Evolutionary conservation across 768 basidiomycete species (phyloP), one percentile per base, ranked within the genome.

Genomic region (Cyathus striatus): DNA sequence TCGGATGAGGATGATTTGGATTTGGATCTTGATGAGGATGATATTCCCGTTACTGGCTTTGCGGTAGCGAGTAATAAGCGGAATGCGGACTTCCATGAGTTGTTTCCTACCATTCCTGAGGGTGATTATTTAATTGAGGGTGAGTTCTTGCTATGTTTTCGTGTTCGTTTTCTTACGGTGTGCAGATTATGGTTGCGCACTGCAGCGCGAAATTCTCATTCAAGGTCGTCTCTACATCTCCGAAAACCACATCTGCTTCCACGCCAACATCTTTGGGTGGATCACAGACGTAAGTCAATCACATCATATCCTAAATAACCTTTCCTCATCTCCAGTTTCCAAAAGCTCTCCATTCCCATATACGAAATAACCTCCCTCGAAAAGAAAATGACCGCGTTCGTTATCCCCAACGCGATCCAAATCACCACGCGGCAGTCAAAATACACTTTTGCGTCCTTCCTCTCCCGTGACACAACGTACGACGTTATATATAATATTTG

Each of bases 221-320:
- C 96, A 98, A 72, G 96, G 96, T 4, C 75, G 96, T 9, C 60
- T 99, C 44, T 97, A 97, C 64, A 90, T 98, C 18, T 98, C 96
- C 5, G 95, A 99, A 65, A 97, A 98, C 64, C 94, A 97, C 58
- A 78, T 97, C n/a, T 98, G 92, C 68, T 99, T 98, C 72, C 90
- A 99, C 54, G 95, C 96, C 33, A 98, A 98, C 58, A 97, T 98
- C 34, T 95, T 98, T 63, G 95, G 96, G 33, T 98, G 95, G 96
- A 86, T 96, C 38, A 98, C 95, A 22, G 84, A 95, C 58, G 94
- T 95, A 62, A 62, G 93, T 30, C 27, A 9, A 30, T n/a, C 27
- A 9, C 9, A 9, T 30, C 27, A 7, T 30, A n/a, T 30, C 27
- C n/a, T n/a, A n/a, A n/a, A n/a, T n/a, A n/a, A n/a, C n/a, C n/a